phyloP scores from a whole-genome alignment of 31 red algal genomes.

The Bonnemaisonia californica region DNA sequence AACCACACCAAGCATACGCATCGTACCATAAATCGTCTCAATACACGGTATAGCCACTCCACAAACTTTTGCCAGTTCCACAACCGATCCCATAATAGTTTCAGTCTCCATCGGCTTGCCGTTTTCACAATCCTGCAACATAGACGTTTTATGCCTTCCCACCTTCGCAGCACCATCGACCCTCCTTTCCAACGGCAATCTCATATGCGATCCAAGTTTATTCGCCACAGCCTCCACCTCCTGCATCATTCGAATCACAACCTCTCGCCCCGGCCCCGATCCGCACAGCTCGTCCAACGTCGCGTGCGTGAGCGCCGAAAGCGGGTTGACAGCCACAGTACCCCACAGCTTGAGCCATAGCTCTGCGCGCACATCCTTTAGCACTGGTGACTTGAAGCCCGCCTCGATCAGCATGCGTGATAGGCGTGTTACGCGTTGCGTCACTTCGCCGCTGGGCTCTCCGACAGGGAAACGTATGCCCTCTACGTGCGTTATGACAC shows the following conservation, averaged over 20 bases:
- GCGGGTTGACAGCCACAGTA: constrained; percentile 73
- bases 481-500: constrained; percentile 70
- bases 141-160: constrained; percentile 74
- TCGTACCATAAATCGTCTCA: constrained; percentile 69
- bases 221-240: constrained; percentile 71
- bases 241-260: constrained; percentile 61
- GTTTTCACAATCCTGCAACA: constrained; percentile 71
- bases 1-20: constrained; percentile 57
- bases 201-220: constrained; percentile 50
- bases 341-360: constrained; percentile 88
- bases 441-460: constrained; percentile 45
- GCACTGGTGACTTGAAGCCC: constrained; percentile 76
- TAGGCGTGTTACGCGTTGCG: constrained; percentile 49
- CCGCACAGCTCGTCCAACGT: constrained; percentile 72
- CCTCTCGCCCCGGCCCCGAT: constrained; percentile 13
- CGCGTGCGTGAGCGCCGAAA: constrained; percentile 80
- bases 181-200: constrained; percentile 62
- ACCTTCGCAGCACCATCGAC: constrained; percentile 80
- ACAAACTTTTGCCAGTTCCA: constrained; percentile 66
- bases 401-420: constrained; percentile 65
- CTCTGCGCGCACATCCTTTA: constrained; percentile 72
- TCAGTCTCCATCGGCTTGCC: constrained; percentile 77
- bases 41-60: constrained; percentile 61
- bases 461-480: constrained; percentile 84
- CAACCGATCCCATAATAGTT: constrained; percentile 75